These are phyloP conservation scores for Strobilomyces echinocephalus DNA, from an alignment of 768 basidiomycete species.

Conservation along the genomic window DNA sequence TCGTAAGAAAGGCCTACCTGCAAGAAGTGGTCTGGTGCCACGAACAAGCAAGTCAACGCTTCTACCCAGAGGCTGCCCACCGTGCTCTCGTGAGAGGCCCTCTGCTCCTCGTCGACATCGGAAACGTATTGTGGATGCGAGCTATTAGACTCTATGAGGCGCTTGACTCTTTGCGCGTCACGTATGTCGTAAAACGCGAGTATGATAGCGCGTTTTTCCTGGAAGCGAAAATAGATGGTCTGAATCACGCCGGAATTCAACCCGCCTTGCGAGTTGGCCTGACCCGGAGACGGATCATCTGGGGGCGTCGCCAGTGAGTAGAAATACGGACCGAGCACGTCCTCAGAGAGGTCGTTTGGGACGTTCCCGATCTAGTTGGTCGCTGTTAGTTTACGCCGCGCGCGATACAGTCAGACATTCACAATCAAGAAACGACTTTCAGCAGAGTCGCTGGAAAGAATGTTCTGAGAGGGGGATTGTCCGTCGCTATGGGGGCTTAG, in stretches of 20 bases:
- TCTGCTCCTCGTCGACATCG: slow-evolving; percentile 7
- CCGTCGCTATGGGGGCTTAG: slow-evolving; percentile 16
- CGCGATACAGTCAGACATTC: neutral
- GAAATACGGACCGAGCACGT: slow-evolving; percentile 29
- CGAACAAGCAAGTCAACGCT: slow-evolving; percentile 40
- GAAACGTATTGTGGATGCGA: slow-evolving; percentile 2
- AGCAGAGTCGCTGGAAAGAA: slow-evolving; percentile 10
- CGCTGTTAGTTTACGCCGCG: slow-evolving; percentile 8
- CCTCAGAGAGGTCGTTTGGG: slow-evolving; percentile 30
- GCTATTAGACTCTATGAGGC: slow-evolving; percentile 31
- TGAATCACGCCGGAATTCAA: slow-evolving; percentile 38
- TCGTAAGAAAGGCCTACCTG: slow-evolving; percentile 32
- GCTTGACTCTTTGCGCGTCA: slow-evolving; percentile 45
- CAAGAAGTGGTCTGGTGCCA: slow-evolving; percentile 42
- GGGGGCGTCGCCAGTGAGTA: slow-evolving; percentile 21
- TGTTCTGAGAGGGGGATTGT: slow-evolving; percentile 17
- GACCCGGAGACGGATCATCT: slow-evolving; percentile 8
- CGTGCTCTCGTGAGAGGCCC: neutral
- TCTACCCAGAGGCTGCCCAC: slow-evolving; percentile 15
- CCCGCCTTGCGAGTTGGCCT: slow-evolving; percentile 1
- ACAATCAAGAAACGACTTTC: slow-evolving; percentile 34
- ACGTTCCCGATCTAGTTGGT: slow-evolving; percentile 38
- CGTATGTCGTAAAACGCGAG: slow-evolving; percentile 61
- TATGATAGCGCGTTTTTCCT: slow-evolving; percentile 47
- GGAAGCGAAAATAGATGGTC: slow-evolving; percentile 52